Evolutionary conservation across 2,329 filamentous ascomycete genomes (phyloP), one percentile per base, ranked within the genome.

Genomic region (Sordariomycetes sp.): DNA sequence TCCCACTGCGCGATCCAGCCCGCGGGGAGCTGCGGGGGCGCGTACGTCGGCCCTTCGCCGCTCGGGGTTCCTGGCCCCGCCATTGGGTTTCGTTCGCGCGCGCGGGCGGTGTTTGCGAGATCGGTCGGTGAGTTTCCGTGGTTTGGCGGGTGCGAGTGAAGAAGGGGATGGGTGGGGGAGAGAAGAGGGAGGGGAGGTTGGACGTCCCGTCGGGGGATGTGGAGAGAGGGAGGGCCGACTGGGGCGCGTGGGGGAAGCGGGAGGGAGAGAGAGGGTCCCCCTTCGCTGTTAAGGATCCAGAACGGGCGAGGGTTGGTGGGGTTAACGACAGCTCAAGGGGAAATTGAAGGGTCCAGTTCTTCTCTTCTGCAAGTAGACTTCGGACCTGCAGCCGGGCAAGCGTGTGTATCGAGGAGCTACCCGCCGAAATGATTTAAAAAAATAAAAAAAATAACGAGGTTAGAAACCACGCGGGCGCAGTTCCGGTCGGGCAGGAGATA

Each of bases 1-100:
- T 86, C 83, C 83, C 83, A 86, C 71, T 86, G 83, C 59, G 82
- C 81, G 65, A 85, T 86, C 83, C 83, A 86, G 64, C 83, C 83
- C 13, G 80, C 71, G 54, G 83, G 83, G 56, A 86, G 75, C 53
- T 74, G 72, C 53, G 83, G 83, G 61, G 83, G 83, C 62, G 73
- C 76, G 64, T 75, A 81, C 65, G 78, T 78, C 62, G 80, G 80
- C 22, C 56, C 80, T 65, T 80, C 78, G 69, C 76, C 75, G 69
- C 76, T 74, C 61, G 80, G 80, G 62, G 80, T 81, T 63, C 74
- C 73, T 65, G 80, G 75, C 64, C 79, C 80, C 65, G 78, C 74
- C 80, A 83, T 83, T 61, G 51, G 56, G 36, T 22, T 22, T n/a
- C 4, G 20, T 22, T 48, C 42, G 39, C 8, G 13, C 48, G 20